phyloP scores from a whole-genome alignment of 2,329 filamentous ascomycete genomes.

The Arachnomyces sp. region DNA sequence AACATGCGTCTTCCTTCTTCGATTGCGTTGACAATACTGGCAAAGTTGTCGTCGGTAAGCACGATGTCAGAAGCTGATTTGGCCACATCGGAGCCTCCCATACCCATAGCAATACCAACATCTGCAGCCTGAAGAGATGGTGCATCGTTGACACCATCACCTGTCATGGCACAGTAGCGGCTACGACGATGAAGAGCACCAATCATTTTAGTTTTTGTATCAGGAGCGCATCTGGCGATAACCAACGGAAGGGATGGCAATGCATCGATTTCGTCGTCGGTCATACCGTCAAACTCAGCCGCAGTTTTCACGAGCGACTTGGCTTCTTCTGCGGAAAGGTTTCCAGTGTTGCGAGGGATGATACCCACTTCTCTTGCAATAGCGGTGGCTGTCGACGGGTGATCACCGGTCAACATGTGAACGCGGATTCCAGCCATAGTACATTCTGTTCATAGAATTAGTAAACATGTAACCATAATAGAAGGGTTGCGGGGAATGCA shows the following conservation, averaged over 20 bases:
- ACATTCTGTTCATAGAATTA: slow-evolving; percentile 27
- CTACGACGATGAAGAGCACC: slow-evolving; percentile 72
- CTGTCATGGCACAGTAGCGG: slow-evolving; percentile 77
- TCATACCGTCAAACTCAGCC: slow-evolving; percentile 48
- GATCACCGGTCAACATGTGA: slow-evolving; percentile 53
- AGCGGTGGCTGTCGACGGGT: slow-evolving; percentile 49
- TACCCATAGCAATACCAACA: slow-evolving; percentile 85
- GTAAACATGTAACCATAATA: slow-evolving; percentile 1
- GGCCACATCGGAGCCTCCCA: slow-evolving; percentile 73
- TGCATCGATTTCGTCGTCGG: slow-evolving; percentile 51
- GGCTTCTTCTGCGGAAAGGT: slow-evolving; percentile 39
- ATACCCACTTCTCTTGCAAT: slow-evolving; percentile 54
- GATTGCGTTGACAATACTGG: slow-evolving; percentile 74
- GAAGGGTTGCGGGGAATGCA: not conserved
- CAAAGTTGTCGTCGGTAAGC: slow-evolving; percentile 74
- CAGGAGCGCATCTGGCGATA: slow-evolving; percentile 74
- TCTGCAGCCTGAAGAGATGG: slow-evolving; percentile 74
- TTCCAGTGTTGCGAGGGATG: slow-evolving; percentile 39
- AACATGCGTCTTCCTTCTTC: slow-evolving; percentile 79
- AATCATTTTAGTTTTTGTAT: slow-evolving; percentile 87
- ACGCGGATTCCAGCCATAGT: slow-evolving; percentile 50
- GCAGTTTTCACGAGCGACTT: slow-evolving; percentile 49
- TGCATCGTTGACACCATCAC: slow-evolving; percentile 81
- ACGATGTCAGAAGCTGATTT: slow-evolving; percentile 64
- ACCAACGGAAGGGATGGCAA: slow-evolving; percentile 71